Evolutionary conservation across 2,329 filamentous ascomycete species (phyloP).

Genomic region (Talaromyces sp.): DNA sequence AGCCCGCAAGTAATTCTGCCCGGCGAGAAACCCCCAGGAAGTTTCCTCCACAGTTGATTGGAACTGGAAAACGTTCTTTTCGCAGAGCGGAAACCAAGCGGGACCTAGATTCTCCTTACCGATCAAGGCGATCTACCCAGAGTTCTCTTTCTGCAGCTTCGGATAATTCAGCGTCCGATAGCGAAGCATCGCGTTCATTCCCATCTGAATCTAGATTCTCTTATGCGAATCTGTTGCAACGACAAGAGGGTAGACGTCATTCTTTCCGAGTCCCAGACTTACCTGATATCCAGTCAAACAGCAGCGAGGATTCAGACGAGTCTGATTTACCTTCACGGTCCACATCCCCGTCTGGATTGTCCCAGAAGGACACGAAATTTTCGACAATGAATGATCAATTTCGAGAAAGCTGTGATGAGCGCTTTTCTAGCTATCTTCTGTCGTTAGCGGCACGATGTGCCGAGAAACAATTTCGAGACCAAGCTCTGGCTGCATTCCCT

Average conservation of each 20-base stretch:
- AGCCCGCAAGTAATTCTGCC: background rate
- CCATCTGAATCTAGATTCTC: conserved; percentile 40
- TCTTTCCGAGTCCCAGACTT: conserved; percentile 59
- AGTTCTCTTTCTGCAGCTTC: conserved; percentile 55
- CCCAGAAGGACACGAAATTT: conserved; percentile 30
- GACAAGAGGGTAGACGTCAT: conserved; percentile 40
- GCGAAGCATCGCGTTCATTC: conserved; percentile 8
- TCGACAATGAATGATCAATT: conserved; percentile 17
- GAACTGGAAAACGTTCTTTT: conserved; percentile 68
- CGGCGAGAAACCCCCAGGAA: conserved; percentile 28
- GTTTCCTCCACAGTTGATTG: conserved; percentile 76
- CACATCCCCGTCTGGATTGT: conserved; percentile 26
- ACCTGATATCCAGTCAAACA: conserved; percentile 58
- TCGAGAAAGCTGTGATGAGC: conserved; percentile 65
- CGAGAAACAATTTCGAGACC: conserved; percentile 72
- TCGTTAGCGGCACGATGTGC: conserved; percentile 74
- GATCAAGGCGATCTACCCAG: background rate
- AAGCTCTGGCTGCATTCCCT: conserved; percentile 45
- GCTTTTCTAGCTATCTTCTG: conserved; percentile 70
- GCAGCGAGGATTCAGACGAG: conserved; percentile 43
- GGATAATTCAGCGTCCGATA: conserved; percentile 54
- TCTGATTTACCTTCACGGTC: conserved; percentile 43
- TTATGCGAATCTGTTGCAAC: conserved; percentile 36
- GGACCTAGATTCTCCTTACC: conserved; percentile 44
- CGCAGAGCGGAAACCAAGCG: conserved; percentile 56